A percentile compares a stretch with the other conserved stretches of the same genome.
phyloP scores from a whole-genome alignment of 2,329 filamentous ascomycete species.

The Chaetomiaceae sp. region DNA sequence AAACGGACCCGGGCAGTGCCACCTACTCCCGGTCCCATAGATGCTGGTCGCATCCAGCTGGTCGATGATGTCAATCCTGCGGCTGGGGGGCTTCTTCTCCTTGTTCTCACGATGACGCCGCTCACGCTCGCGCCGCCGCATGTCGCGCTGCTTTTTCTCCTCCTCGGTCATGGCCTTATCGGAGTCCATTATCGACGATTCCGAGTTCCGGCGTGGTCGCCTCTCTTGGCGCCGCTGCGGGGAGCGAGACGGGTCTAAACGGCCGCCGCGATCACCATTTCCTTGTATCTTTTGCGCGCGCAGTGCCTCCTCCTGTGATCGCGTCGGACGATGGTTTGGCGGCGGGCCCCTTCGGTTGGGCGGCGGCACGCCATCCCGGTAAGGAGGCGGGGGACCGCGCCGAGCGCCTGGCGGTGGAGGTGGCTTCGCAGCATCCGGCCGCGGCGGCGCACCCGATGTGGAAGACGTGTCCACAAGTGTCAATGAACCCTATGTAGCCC shows the following conservation, averaged over 20 bases:
- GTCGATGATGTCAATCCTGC: conserved; percentile 82
- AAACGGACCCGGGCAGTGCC: background rate
- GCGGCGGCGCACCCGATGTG: conserved; percentile 23
- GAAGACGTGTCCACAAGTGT: conserved; percentile 58
- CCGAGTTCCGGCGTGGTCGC: conserved; percentile 69
- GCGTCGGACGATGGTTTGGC: conserved; percentile 55
- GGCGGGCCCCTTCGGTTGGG: conserved; percentile 41
- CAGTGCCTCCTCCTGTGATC: conserved; percentile 63
- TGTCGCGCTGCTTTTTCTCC: conserved; percentile 48
- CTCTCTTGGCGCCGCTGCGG: conserved; percentile 36
- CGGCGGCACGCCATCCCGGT: conserved; percentile 48
- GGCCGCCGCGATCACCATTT: conserved; percentile 34
- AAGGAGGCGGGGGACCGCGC: conserved; percentile 38
- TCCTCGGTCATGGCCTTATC: conserved; percentile 58
- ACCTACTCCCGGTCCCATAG: conserved; percentile 84
- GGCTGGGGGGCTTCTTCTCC: conserved; percentile 46
- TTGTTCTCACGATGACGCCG: conserved; percentile 51
- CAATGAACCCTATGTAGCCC: conserved; percentile 67
- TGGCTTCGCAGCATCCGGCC: conserved; percentile 30
- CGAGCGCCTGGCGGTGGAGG: conserved; percentile 36
- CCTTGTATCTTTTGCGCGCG: conserved; percentile 44
- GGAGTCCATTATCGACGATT: conserved; percentile 62
- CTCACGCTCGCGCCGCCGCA: conserved; percentile 49
- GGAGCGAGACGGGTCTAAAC: conserved; percentile 33
- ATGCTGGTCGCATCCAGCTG: conserved; percentile 95